phyloP scores from a whole-genome alignment of 2,329 filamentous ascomycete genomes.

The Juglanconis sp. region DNA sequence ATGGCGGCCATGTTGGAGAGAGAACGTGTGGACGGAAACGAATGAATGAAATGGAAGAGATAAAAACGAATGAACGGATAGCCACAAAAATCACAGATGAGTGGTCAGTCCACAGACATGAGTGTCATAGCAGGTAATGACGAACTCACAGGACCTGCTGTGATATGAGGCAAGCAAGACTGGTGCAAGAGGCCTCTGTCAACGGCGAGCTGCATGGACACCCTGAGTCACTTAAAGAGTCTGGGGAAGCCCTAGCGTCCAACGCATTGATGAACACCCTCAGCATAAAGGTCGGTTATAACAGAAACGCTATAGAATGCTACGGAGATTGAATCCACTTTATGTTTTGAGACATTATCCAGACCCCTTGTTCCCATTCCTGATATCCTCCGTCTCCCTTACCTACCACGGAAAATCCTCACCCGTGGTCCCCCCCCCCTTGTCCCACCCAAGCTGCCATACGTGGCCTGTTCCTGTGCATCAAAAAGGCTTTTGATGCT shows the following conservation, averaged over 20 bases:
- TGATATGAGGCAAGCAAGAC: background rate
- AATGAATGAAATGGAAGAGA: background rate
- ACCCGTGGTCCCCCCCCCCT: background rate
- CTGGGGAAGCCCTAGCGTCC: background rate
- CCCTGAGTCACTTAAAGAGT: background rate
- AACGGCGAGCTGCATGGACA: background rate
- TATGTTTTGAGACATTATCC: background rate
- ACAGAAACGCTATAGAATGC: slow-evolving; percentile 3
- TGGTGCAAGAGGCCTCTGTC: background rate
- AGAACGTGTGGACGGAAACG: background rate
- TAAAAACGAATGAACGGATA: background rate
- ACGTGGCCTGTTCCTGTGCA: background rate
- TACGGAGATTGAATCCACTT: slow-evolving; percentile 2
- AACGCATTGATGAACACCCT: background rate
- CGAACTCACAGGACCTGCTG: slow-evolving; percentile 5
- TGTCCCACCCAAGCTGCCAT: background rate
- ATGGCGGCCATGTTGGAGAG: slow-evolving; percentile 13
- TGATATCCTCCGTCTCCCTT: background rate
- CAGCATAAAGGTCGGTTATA: background rate
- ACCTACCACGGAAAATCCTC: background rate
- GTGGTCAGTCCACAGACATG: slow-evolving; percentile 2
- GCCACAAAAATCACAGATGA: background rate
- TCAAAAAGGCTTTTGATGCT: background rate
- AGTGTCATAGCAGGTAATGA: background rate
- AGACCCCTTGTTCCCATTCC: background rate